Base-by-base conservation (phyloP, 192 early-diverging fungal species). In the Entomortierella parvispora region DNA sequence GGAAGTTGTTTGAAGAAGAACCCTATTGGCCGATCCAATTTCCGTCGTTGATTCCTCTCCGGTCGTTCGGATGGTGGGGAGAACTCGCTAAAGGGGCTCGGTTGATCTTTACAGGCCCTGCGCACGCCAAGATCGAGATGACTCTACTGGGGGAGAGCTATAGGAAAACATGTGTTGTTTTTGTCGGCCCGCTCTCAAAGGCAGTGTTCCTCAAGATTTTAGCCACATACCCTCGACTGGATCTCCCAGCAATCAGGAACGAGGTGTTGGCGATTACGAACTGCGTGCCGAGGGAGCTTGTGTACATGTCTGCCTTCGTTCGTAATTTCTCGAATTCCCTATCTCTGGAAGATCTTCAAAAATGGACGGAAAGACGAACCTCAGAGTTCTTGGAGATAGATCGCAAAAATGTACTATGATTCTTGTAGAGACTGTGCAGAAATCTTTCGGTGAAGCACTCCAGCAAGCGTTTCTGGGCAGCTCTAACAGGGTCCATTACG, bases 251-350 rank as follows among this genome's bases (percentile, higher is more conserved):
- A 47, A 64, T 70, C 57, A 58, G 22, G 44, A 6, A 58, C 31
- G 37, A 65, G 57, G 68, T 53, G 32, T 60, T 31, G 52, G 43
- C 40, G 31, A 32, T 66, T 43, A 71, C 68, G 28, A 80, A 80
- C 53, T 57, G 62, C 56, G 68, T 80, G 10, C 77, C 77, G 25
- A 58, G 69, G 31, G 77, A 71, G 57, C 68, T 66, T 33, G 57
- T 71, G 18, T 12, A 54, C 23, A 49, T 79, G 48, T 56, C 44
- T 28, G 29, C 22, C 17, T 7, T 37, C 28, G 48, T 63, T 28
- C 23, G 65, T 18, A 20, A 62, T 61, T 5, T 62, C 51, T 28
- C 50, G 25, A 18, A 62, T 10, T 32, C 40, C 29, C 56, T 63
- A 53, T 20, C 46, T 40, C 2, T 59, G 42, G 33, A 42, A 44